Evolutionary conservation across 2,329 filamentous ascomycete species (phyloP).

Genomic region (Ascomycota sp.): DNA sequence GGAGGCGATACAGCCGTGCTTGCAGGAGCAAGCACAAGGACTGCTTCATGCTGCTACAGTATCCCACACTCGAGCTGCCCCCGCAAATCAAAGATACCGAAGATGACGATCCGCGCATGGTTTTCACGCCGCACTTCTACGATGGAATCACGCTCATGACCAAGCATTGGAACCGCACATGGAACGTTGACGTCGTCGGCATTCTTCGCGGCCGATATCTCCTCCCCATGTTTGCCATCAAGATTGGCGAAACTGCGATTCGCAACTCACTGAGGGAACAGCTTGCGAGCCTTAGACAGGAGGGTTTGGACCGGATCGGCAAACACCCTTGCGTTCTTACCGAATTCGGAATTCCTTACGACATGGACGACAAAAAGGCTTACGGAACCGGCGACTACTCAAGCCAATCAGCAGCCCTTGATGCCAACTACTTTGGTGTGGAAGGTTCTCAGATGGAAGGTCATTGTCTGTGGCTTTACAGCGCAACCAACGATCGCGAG

Average conservation of each 20-base stretch:
- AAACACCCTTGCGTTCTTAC: slow-evolving; percentile 77
- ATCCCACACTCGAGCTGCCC: slow-evolving; percentile 78
- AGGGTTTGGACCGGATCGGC: slow-evolving; percentile 76
- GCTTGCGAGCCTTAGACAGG: slow-evolving; percentile 59
- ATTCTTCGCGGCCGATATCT: slow-evolving; percentile 76
- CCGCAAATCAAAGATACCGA: slow-evolving; percentile 68
- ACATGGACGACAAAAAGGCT: slow-evolving; percentile 93
- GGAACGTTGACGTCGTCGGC: slow-evolving; percentile 93
- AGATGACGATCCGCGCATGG: slow-evolving; percentile 78
- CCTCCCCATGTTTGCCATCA: slow-evolving; percentile 78
- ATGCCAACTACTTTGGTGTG: slow-evolving; percentile 86
- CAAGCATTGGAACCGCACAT: slow-evolving; percentile 95
- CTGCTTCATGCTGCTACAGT: slow-evolving; percentile 78
- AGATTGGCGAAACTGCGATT: slow-evolving; percentile 82
- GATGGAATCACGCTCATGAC: slow-evolving; percentile 93
- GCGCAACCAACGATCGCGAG: slow-evolving; percentile 61
- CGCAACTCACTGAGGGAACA: slow-evolving; percentile 85
- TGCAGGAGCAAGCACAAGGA: slow-evolving; percentile 60
- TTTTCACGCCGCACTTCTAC: slow-evolving; percentile 90
- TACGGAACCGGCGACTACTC: slow-evolving; percentile 93
- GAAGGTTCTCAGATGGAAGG: slow-evolving; percentile 72
- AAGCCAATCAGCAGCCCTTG: slow-evolving; percentile 78
- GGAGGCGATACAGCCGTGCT: slow-evolving; percentile 52
- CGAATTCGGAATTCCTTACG: slow-evolving; percentile 94
- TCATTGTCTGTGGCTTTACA: slow-evolving; percentile 80